These are phyloP conservation scores for Solanum peruvianum DNA, from an alignment of 257 asterid genomes.

Conservation along the genomic window DNA sequence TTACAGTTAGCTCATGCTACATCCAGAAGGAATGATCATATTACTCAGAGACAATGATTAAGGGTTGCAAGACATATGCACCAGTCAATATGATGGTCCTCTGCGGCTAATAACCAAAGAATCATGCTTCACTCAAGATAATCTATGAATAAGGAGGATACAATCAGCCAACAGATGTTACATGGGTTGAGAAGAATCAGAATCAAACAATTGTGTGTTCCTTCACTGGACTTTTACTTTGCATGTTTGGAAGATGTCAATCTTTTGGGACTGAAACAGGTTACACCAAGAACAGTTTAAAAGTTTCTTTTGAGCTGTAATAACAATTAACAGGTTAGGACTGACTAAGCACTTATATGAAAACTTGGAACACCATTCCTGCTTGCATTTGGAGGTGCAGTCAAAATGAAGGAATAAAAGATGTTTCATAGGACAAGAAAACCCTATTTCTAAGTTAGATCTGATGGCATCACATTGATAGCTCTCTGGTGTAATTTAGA, in stretches of 20 bases:
- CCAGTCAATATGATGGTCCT: background rate
- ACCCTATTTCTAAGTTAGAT: background rate
- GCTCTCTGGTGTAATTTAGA: background rate
- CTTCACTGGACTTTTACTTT: background rate
- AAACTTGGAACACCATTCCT: background rate
- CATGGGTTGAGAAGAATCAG: background rate
- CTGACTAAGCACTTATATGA: background rate
- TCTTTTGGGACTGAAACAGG: background rate
- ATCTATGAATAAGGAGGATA: background rate
- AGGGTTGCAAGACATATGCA: background rate
- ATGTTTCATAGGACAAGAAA: background rate
- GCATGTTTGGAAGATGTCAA: background rate
- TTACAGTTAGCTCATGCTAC: background rate
- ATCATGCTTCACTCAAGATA: background rate
- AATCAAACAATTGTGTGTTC: background rate
- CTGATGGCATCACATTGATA: background rate
- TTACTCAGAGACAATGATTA: background rate
- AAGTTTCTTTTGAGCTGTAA: background rate
- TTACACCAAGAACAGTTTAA: background rate
- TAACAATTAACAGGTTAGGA: no score
- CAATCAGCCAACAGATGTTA: background rate
- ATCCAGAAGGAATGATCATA: background rate
- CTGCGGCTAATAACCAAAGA: background rate
- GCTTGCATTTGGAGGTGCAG: background rate
- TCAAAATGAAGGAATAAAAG: background rate